phyloP scores from a whole-genome alignment of 345 rosid species.

The Erodium maritimum region DNA sequence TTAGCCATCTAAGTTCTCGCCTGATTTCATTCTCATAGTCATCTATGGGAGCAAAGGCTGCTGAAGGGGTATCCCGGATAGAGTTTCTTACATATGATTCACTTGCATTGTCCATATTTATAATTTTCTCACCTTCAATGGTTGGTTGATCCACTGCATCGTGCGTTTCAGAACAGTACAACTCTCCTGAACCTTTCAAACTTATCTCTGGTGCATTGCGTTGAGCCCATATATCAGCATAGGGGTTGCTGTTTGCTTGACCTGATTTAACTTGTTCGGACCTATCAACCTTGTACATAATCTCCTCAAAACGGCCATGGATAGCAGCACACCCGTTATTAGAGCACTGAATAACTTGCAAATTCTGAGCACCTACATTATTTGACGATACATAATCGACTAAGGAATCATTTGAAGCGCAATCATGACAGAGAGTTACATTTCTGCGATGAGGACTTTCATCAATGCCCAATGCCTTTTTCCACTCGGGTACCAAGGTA shows the following conservation, averaged over 20 bases:
- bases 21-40: constrained; percentile 64
- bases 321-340: constrained; percentile 34
- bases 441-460: constrained; percentile 14
- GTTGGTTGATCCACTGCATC: constrained; percentile 1
- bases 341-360: constrained; percentile 43
- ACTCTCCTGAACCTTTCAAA: constrained; percentile 26
- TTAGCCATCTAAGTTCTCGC: constrained; percentile 82
- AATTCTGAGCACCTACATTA: constrained; percentile 20
- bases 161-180: constrained; percentile 26
- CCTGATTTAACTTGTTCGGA: constrained; percentile 19
- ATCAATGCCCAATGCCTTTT: constrained; percentile 15
- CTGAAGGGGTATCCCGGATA: constrained; percentile 12
- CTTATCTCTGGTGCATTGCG: constrained; percentile 22
- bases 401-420: constrained; percentile 24
- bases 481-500: constrained; percentile 63
- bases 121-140: constrained; percentile 23
- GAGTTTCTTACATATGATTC: constrained; percentile 19
- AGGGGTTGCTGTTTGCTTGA: constrained; percentile 19
- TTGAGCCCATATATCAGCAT: constrained; percentile 57
- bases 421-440: constrained; percentile 25
- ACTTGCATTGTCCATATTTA: constrained; percentile 18
- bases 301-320: constrained; percentile 81
- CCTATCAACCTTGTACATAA: constrained; percentile 56
- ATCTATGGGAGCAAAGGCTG: constrained; percentile 16
- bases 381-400: constrained; percentile 35